These are phyloP conservation scores for Cucurbita ficifolia DNA, from an alignment of 306 rosid genomes.

Conservation along the genomic window DNA sequence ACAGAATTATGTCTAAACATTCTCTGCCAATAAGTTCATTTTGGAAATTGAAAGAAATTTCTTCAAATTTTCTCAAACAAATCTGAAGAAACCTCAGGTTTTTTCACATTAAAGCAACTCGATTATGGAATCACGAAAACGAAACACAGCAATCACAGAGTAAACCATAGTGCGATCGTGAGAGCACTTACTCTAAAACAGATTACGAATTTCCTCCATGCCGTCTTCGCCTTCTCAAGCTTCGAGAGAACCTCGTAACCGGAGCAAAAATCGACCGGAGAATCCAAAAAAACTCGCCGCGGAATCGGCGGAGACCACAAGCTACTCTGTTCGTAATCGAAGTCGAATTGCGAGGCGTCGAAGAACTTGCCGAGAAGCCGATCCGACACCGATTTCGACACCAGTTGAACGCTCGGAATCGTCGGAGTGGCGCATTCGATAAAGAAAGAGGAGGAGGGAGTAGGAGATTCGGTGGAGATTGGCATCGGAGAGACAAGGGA, in stretches of 20 bases:
- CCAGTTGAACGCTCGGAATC: conserved; percentile 24
- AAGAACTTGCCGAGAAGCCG: conserved; percentile 54
- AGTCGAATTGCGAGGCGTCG: conserved; percentile 37
- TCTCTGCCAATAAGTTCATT: background rate
- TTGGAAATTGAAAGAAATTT: background rate
- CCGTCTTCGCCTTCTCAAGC: conserved; percentile 20
- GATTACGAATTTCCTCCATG: conserved; percentile 16
- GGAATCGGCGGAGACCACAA: conserved; percentile 51
- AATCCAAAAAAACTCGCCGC: conserved; percentile 21
- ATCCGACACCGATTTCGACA: conserved; percentile 40
- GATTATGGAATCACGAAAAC: background rate
- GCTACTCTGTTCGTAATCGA: conserved; percentile 37
- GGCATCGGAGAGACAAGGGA: conserved; percentile 8
- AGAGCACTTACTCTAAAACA: conserved; percentile 24
- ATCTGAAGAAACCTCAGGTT: background rate
- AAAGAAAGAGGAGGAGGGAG: background rate
- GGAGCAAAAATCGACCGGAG: conserved; percentile 18
- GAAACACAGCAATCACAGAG: background rate
- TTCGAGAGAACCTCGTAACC: conserved; percentile 15
- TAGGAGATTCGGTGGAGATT: conserved; percentile 3
- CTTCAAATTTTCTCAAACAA: background rate
- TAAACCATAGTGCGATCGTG: background rate
- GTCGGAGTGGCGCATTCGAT: conserved; percentile 5
- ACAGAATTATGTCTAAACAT: conserved; percentile 11
- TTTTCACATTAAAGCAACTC: background rate